These are phyloP conservation scores for Gracilaria gracilis DNA, from an alignment of 23 red algal genomes.

Conservation along the genomic window DNA sequence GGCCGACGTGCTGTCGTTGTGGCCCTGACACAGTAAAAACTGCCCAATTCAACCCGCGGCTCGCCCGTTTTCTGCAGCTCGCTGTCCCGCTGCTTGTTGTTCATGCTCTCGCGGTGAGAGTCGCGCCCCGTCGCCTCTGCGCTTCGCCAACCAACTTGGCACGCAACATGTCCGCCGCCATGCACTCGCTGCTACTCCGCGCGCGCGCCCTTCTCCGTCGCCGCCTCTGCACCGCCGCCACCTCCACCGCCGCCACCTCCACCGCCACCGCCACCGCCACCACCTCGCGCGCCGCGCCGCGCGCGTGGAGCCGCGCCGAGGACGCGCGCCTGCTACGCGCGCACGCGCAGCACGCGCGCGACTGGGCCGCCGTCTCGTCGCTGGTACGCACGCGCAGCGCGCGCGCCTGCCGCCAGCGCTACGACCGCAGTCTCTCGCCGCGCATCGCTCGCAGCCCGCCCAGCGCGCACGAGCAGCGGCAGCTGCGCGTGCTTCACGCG, in stretches of 20 bases:
- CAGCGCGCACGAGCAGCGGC: not conserved
- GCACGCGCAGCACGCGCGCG: not conserved
- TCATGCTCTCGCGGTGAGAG: no score
- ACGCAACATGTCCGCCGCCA: no score
- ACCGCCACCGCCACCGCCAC: not conserved
- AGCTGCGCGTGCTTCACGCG: not conserved
- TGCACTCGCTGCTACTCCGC: not conserved
- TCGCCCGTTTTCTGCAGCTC: constrained; percentile 77
- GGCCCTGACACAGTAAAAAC: not conserved
- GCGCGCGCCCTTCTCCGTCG: not conserved
- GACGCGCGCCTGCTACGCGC: not conserved
- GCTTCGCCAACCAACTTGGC: no score
- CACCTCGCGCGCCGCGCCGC: not conserved
- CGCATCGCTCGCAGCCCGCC: not conserved
- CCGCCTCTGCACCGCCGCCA: not conserved
- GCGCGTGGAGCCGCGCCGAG: not conserved
- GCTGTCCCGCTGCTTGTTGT: no score
- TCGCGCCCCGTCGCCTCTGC: no score
- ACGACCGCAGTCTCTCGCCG: not conserved
- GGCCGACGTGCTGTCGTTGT: constrained; percentile 2
- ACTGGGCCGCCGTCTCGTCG: not conserved
- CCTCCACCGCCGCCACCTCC: not conserved
- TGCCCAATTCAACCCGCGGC: constrained; percentile 73
- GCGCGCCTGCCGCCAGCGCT: constrained; percentile 10
- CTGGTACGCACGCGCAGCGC: not conserved